Evolutionary conservation across 1,139 yeast species (phyloP).

Genomic region (Magnusiomyces sp.): DNA sequence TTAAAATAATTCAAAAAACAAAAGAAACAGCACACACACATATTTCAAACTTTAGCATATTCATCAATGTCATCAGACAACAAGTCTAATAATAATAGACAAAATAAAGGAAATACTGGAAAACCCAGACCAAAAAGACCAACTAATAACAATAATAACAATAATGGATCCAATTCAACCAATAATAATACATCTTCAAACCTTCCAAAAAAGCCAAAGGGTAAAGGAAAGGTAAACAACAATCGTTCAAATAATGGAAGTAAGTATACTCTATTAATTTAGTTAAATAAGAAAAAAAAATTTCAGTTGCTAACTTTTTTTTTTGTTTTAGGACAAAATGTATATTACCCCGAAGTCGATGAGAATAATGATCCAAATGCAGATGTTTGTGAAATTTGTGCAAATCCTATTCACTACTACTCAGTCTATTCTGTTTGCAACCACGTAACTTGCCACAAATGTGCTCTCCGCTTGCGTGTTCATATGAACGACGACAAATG

Average conservation of each 20-base stretch:
- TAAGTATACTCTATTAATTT: too few species aligned
- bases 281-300: neutral
- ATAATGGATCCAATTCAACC: too few species aligned
- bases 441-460: conserved; percentile 74
- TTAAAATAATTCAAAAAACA: neutral
- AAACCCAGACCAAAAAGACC: neutral
- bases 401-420: conserved; percentile 52
- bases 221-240: neutral
- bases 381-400: conserved; percentile 73
- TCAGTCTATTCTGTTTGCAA: conserved; percentile 79
- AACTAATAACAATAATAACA: neutral
- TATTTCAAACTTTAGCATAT: too few species aligned
- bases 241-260: too few species aligned
- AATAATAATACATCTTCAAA: neutral
- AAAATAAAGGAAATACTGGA: neutral
- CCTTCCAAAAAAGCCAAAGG: too few species aligned
- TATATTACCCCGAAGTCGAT: conserved; percentile 10
- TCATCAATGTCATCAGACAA: too few species aligned
- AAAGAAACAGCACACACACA: neutral
- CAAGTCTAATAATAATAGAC: neutral
- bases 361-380: conserved; percentile 9
- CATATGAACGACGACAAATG: conserved; percentile 67
- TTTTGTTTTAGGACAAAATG: neutral
- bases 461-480: conserved; percentile 78
- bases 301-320: neutral